Evolutionary conservation across 2,329 filamentous ascomycete genomes (phyloP), one percentile per base, ranked within the genome.

Genomic region (Monosporascus sp.): DNA sequence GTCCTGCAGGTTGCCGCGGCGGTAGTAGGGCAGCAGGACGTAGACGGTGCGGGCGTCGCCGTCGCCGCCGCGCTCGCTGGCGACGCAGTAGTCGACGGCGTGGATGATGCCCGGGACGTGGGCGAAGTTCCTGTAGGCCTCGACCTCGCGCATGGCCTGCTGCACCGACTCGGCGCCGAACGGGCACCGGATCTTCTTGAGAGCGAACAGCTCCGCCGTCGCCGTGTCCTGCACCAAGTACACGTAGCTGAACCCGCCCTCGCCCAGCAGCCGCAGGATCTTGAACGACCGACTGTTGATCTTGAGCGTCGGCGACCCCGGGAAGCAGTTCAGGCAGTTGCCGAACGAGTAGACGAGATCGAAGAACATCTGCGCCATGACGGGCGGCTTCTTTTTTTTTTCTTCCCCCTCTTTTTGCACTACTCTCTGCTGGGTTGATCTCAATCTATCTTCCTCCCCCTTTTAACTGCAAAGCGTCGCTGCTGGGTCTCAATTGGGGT

Each of bases 181-280:
- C 5, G 94, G 93, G 78, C 94, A 99, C 68, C 93, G 87, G 71
- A 99, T 99, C 81, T 99, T 99, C 74, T 99, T 99, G 57, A 97
- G 85, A 18, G 94, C 94, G 71, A 96, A 93, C 47, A 96, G 82
- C 64, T 93, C 85, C 54, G 89, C 88, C 50, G 84, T 88, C 51
- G 83, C 78, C 47, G 88, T 93, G 71, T 97, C 92, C 78, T 97
- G 89, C 55, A 99, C 94, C 54, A 99, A 89, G 74, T 99, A 99
- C 63, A 99, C 94, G 73, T 97, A 99, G 60, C 91, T 96, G 78
- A 99, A 99, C 66, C 94, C 94, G 68, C 94, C 94, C 88, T 99
- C 94, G 70, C 94, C 94, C 3, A 99, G 81, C 49, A 99, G 79
- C 55, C 94, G 88, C 63, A 96, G 77, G 69, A 99, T 95, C 80